A percentile compares a stretch with the other conserved stretches of the same genome.
Conservation (phyloP, 345 rosid genomes). For the Stellera chamaejasme region DNA sequence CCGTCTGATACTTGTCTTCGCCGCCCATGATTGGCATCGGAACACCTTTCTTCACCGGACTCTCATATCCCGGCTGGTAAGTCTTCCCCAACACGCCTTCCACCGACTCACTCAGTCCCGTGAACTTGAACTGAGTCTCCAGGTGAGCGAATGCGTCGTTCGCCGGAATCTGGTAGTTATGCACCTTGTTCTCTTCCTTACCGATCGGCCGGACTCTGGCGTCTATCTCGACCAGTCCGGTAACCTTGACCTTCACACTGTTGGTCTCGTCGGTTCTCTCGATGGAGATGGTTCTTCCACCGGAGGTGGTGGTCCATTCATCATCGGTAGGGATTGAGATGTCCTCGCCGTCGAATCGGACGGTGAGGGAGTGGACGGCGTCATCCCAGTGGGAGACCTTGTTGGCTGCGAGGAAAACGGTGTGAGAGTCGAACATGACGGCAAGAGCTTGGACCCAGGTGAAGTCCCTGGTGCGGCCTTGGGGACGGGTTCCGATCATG, state of each 20-base stretch:
- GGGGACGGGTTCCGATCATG: slow-evolving; percentile 52
- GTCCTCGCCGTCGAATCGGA: slow-evolving; percentile 33
- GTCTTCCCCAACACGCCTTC: slow-evolving; percentile 76
- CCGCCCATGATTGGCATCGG: slow-evolving; percentile 80
- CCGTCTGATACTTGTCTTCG: slow-evolving; percentile 50
- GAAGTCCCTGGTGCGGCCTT: slow-evolving; percentile 50
- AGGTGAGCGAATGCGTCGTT: slow-evolving; percentile 62
- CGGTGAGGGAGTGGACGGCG: slow-evolving; percentile 33
- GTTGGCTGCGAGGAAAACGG: slow-evolving; percentile 46
- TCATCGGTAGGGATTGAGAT: slow-evolving; percentile 35
- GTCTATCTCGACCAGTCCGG: slow-evolving; percentile 34
- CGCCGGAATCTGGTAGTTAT: slow-evolving; percentile 44
- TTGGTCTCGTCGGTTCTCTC: slow-evolving; percentile 55
- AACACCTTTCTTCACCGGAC: slow-evolving; percentile 56
- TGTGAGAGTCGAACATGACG: slow-evolving; percentile 45
- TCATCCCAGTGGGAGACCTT: slow-evolving; percentile 41
- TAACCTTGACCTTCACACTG: slow-evolving; percentile 29
- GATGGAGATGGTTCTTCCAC: slow-evolving; percentile 22
- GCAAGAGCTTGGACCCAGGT: slow-evolving; percentile 74
- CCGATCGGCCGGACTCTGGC: slow-evolving; percentile 50
- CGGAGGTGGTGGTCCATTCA: slow-evolving; percentile 29
- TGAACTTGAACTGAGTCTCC: slow-evolving; percentile 59
- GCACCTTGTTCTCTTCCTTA: slow-evolving; percentile 45
- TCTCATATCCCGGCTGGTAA: slow-evolving; percentile 47
- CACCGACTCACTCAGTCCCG: slow-evolving; percentile 32